Conservation (phyloP, 2,329 filamentous ascomycete genomes). For the Beauveria brongniartii region DNA sequence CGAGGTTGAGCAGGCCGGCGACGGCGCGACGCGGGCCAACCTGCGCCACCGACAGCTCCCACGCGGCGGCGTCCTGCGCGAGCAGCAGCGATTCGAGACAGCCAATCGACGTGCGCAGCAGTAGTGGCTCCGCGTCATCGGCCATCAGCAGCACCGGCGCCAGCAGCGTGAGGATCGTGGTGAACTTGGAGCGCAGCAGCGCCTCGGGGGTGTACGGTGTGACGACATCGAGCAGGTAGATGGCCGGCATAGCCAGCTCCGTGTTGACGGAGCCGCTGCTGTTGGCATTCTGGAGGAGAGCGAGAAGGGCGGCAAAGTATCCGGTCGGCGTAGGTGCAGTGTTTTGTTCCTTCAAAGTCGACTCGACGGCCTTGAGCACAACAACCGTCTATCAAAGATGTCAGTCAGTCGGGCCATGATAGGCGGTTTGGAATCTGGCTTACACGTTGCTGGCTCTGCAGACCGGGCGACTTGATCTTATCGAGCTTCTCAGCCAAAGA, state of each 20-base stretch:
- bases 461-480: slow-evolving; percentile 93
- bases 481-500: slow-evolving; percentile 81
- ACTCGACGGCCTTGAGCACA: slow-evolving; percentile 84
- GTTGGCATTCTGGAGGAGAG: slow-evolving; percentile 72
- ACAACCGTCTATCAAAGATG: slow-evolving; percentile 40
- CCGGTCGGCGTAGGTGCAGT: slow-evolving; percentile 76
- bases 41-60: slow-evolving; percentile 77
- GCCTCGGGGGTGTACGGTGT: slow-evolving; percentile 77
- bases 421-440: slow-evolving; percentile 18
- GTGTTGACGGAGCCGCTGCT: slow-evolving; percentile 64
- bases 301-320: slow-evolving; percentile 92
- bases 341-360: slow-evolving; percentile 83
- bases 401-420: background rate
- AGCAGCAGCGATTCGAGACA: slow-evolving; percentile 86
- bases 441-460: slow-evolving; percentile 92
- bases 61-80: slow-evolving; percentile 79
- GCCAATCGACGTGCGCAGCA: slow-evolving; percentile 82
- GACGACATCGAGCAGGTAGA: slow-evolving; percentile 92
- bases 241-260: slow-evolving; percentile 74
- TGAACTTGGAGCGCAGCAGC: slow-evolving; percentile 89
- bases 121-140: slow-evolving; percentile 76
- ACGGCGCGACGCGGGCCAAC: slow-evolving; percentile 82
- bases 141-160: slow-evolving; percentile 73
- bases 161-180: slow-evolving; percentile 79
- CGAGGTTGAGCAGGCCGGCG: slow-evolving; percentile 74